Conservation (phyloP, 495 filamentous ascomycete species). For the Glarea lozoyensis region DNA sequence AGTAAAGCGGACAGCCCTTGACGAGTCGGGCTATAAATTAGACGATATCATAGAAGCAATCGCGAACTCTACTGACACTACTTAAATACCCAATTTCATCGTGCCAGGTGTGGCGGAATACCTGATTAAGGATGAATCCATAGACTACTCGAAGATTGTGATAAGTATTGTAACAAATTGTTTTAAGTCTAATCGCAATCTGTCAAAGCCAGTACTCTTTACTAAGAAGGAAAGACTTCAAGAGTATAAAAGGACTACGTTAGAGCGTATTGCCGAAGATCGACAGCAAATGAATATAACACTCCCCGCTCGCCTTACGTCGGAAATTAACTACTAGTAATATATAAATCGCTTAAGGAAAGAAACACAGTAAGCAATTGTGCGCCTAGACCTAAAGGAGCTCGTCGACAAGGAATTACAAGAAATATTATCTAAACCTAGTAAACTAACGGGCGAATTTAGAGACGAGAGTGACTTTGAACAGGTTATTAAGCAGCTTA, state of each 20-base stretch:
- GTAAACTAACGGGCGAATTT: constrained; percentile 14
- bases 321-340: too few relatives aligned
- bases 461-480: constrained; percentile 16
- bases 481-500: constrained; percentile 9
- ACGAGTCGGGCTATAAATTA: constrained; percentile 7
- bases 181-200: constrained; percentile 5
- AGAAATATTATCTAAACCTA: constrained; percentile 9
- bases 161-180: constrained; percentile 13
- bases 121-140: constrained; percentile 2
- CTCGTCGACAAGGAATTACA: constrained; percentile 9
- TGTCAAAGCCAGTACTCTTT: constrained; percentile 10
- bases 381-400: constrained; percentile 8
- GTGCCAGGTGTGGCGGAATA: constrained; percentile 7
- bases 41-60: constrained; percentile 10
- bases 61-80: constrained; percentile 1
- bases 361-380: constrained; percentile 1
- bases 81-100: background rate
- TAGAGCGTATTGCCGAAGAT: background rate
- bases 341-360: too few relatives aligned
- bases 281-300: constrained; percentile 12
- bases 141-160: constrained; percentile 9
- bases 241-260: constrained; percentile 9
- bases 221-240: constrained; percentile 7
- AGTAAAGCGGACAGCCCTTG: constrained; percentile 9
- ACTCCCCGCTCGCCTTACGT: background rate